Conservation (phyloP, 108 stramenopile species). For the Halocafeteria seosinensis region DNA sequence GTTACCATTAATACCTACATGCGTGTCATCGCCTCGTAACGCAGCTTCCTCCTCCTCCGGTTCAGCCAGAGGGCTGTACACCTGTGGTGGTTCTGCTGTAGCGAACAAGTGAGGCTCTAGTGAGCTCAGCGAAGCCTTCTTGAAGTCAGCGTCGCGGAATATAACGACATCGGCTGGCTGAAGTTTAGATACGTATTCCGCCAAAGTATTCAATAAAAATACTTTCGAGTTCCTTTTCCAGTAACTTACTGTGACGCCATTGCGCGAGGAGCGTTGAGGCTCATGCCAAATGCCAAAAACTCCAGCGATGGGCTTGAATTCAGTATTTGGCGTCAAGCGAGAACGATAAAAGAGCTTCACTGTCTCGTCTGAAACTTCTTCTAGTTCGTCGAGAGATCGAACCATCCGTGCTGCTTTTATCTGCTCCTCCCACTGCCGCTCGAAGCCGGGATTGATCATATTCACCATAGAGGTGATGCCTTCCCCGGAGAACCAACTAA, state of each 20-base stretch:
- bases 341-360: neutral
- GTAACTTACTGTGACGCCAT: slow-evolving; percentile 3
- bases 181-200: no score
- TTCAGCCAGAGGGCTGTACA: neutral
- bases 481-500: slow-evolving; percentile 13
- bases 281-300: slow-evolving; percentile 42
- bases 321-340: neutral
- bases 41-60: neutral
- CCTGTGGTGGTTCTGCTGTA: no score
- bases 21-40: no score
- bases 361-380: neutral
- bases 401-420: neutral
- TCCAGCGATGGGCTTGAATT: neutral
- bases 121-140: no score
- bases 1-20: no score
- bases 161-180: no score
- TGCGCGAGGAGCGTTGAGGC: slow-evolving; percentile 7
- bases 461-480: neutral
- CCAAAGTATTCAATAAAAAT: neutral
- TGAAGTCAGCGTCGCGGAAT: no score
- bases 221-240: neutral
- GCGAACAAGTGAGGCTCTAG: no score
- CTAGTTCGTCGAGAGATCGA: neutral
- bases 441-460: slow-evolving; percentile 10
- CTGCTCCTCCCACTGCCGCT: neutral